These are phyloP conservation scores for Zygoascus flipseniorum DNA, from an alignment of 805 yeast species.

Conservation along the genomic window DNA sequence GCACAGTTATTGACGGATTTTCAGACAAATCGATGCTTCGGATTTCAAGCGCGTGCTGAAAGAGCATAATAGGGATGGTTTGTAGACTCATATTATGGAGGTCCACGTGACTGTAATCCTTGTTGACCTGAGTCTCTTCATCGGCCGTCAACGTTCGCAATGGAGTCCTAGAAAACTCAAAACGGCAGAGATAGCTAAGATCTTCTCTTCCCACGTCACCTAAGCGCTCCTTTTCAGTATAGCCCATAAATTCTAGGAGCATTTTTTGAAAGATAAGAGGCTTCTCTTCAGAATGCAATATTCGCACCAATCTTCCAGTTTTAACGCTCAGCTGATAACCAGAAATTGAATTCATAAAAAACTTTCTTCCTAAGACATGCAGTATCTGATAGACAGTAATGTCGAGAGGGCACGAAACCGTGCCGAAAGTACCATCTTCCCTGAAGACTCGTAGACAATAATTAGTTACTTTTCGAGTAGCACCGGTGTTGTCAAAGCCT, in stretches of 20 bases:
- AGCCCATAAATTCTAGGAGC: slow-evolving; percentile 67
- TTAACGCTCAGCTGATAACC: slow-evolving; percentile 69
- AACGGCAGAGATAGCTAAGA: slow-evolving; percentile 71
- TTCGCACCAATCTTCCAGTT: slow-evolving; percentile 69
- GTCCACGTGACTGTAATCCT: slow-evolving; percentile 65
- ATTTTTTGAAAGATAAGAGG: slow-evolving; percentile 75
- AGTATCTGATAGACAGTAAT: slow-evolving; percentile 71
- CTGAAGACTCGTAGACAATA: slow-evolving; percentile 60
- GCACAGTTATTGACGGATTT: slow-evolving; percentile 78
- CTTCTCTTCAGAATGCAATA: slow-evolving; percentile 59
- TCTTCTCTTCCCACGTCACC: slow-evolving; percentile 79
- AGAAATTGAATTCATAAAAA: slow-evolving; percentile 58
- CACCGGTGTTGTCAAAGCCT: slow-evolving; percentile 14
- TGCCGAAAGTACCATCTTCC: slow-evolving; percentile 77
- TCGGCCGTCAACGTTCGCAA: slow-evolving; percentile 55
- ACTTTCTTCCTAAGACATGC: slow-evolving; percentile 64
- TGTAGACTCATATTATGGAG: slow-evolving; percentile 66
- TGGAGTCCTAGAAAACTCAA: slow-evolving; percentile 57
- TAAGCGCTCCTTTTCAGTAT: slow-evolving; percentile 64
- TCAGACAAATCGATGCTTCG: slow-evolving; percentile 74
- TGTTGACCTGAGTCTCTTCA: slow-evolving; percentile 54
- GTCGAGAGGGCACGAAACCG: slow-evolving; percentile 69
- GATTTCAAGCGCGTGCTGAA: slow-evolving; percentile 72
- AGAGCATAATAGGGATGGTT: slow-evolving; percentile 76
- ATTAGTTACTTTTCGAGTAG: slow-evolving; percentile 9